phyloP scores from a whole-genome alignment of 1,284 basidiomycete species.

The Macrocystidia cucumis region DNA sequence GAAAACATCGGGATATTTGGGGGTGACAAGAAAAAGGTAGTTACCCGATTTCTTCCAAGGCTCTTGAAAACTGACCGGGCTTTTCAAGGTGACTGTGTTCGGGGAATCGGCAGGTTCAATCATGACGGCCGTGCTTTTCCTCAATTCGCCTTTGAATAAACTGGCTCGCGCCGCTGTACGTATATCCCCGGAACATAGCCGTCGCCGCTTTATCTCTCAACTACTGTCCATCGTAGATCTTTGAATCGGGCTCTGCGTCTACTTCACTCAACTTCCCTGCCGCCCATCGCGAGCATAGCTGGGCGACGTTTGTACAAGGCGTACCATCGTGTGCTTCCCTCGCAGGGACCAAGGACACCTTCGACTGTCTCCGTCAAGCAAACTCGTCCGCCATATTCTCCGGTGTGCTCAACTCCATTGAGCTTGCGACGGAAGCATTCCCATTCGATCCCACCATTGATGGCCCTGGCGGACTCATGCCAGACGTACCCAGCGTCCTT shows the following conservation, averaged over 20 bases:
- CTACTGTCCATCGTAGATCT: conserved; percentile 24
- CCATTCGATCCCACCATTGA: conserved; percentile 34
- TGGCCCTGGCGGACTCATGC: conserved; percentile 31
- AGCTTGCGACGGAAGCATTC: conserved; percentile 19
- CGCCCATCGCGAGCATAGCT: conserved; percentile 23
- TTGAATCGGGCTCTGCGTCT: conserved; percentile 34
- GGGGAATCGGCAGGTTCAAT: conserved; percentile 49
- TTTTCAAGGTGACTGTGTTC: conserved; percentile 41
- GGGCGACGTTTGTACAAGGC: conserved; percentile 32
- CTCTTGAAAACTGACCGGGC: background rate
- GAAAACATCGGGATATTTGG: conserved; percentile 34
- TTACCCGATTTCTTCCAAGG: background rate
- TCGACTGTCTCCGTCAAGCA: conserved; percentile 30
- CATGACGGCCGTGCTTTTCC: conserved; percentile 31
- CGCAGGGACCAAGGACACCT: conserved; percentile 24
- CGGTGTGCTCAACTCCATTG: conserved; percentile 18
- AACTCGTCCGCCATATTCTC: conserved; percentile 26
- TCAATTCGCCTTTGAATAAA: conserved; percentile 30
- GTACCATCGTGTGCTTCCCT: conserved; percentile 26
- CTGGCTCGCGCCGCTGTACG: conserved; percentile 36
- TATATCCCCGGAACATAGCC: background rate
- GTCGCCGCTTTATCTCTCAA: background rate
- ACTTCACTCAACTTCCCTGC: conserved; percentile 22
- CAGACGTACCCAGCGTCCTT: conserved; percentile 30
- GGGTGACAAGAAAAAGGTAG: conserved; percentile 34